phyloP scores from a whole-genome alignment of 805 yeast species.

The Wilhelminamyces savonicus region DNA sequence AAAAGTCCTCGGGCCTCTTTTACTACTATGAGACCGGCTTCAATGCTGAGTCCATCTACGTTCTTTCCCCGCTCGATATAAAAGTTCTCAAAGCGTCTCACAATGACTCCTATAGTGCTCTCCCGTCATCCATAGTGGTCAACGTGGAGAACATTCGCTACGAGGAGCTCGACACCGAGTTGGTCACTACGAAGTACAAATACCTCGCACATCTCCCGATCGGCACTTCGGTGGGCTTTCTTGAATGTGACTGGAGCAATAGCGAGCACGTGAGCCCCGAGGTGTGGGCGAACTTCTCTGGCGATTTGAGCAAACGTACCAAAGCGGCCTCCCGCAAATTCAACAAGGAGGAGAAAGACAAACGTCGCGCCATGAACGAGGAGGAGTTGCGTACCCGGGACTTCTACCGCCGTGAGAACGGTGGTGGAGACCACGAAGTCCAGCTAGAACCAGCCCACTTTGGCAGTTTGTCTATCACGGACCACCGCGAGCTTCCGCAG shows the following conservation, averaged over 20 bases:
- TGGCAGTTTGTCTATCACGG: slow-evolving; percentile 33
- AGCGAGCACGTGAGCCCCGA: slow-evolving; percentile 26
- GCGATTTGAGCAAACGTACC: slow-evolving; percentile 54
- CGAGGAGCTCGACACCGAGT: slow-evolving; percentile 59
- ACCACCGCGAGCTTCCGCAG: slow-evolving; percentile 30
- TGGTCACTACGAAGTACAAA: slow-evolving; percentile 54
- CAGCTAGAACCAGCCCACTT: slow-evolving; percentile 11
- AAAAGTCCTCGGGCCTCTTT: slow-evolving; percentile 21
- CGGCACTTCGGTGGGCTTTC: slow-evolving; percentile 76
- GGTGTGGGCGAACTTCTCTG: slow-evolving; percentile 40
- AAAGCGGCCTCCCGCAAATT: slow-evolving; percentile 42
- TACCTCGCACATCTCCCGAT: slow-evolving; percentile 76
- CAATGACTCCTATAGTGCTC: slow-evolving; percentile 47
- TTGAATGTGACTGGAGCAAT: slow-evolving; percentile 77
- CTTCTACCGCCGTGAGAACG: slow-evolving; percentile 57
- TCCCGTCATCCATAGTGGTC: slow-evolving; percentile 62
- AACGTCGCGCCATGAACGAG: slow-evolving; percentile 47
- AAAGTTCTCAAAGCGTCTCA: slow-evolving; percentile 62
- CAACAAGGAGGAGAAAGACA: slow-evolving; percentile 55
- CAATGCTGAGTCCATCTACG: slow-evolving; percentile 54
- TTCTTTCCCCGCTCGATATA: slow-evolving; percentile 74
- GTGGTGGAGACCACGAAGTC: slow-evolving; percentile 14
- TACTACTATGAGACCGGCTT: slow-evolving; percentile 78
- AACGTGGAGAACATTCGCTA: slow-evolving; percentile 64
- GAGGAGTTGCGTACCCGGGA: slow-evolving; percentile 53